Evolutionary conservation across 2,329 filamentous ascomycete genomes (phyloP), one percentile per base, ranked within the genome.

Genomic region (Ceratocystis huliohia): DNA sequence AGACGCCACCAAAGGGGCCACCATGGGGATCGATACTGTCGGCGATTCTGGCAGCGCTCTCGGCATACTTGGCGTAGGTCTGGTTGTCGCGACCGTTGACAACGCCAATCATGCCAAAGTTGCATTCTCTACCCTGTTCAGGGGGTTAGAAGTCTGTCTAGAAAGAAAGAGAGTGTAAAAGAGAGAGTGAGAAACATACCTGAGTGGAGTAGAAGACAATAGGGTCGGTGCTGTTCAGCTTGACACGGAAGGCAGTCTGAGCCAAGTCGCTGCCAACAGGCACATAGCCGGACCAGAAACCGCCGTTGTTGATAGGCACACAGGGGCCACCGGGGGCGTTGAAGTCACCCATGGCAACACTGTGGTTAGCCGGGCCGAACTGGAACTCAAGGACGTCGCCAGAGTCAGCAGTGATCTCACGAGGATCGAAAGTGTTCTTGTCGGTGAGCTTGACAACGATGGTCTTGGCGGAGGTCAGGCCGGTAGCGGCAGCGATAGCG

Each of bases 381-480:
- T 81, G 78, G 73, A 83, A 83, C 71, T 82, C 78, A 66, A 84
- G 73, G 61, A 77, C 75, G 70, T 81, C 80, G 67, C 81, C 81
- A 10, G 75, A 69, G 45, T 73, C 69, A 22, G 80, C 80, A 30
- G 72, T 74, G 67, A 81, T 70, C 30, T 75, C 76, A 66, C 76
- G 73, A 1, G 81, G 81, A 10, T 70, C 73, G 72, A 81, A 82
- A 22, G 17, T 62, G 57, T 67, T 65, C 48, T 75, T 73, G 68
- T 77, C 74, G 68, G 78, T 78, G 28, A 80, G 79, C 68, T 77
- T 74, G 65, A 82, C 72, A 20, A 73, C 62, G 69, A 72, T 70
- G 33, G 69, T 72, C 69, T 71, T 72, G 61, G 72, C 72, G 28
- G 65, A 25, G 50, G 67, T 61, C 28, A 45, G 25, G 64, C 61